Base-by-base conservation (phyloP, 768 basidiomycete species). In the Cystobasidium onofrii region DNA sequence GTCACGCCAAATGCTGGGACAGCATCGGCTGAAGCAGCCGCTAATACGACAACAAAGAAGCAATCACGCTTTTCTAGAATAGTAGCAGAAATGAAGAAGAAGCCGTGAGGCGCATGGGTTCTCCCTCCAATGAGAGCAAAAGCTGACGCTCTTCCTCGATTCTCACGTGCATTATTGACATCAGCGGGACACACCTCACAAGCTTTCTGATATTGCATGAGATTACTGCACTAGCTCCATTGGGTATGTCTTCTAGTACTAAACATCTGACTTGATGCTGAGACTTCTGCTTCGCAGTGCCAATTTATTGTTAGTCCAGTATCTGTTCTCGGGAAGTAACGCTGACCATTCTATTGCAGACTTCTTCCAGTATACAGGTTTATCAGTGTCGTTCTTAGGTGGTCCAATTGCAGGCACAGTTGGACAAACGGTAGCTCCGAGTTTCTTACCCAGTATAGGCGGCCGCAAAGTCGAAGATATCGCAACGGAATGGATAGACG, bases 401-500 rank as follows among this genome's bases (percentile, higher is more conserved):
- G 69, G 69, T 34, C 69, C 69, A 31, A 57, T 71, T 31, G 69
- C 54, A 9, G 69, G 69, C 3, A 71, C 69, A 27, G 54, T 61
- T 1, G 69, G 69, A 31, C 33, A 71, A 18, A 71, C 69, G 10
- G 33, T 60, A 10, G 52, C 61, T 4, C 69, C 69, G n/a, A 27
- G 7, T n/a, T 36, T 71, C 54, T 34, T 71, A 25, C 69, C 69
- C 4, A 23, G 36, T 55, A 46, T 71, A 33, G 69, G 69, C 31
- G 69, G 69, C 15, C 50, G 55, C 17, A 36, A 46, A 17, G 69
- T 71, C 25, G 69, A 71, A 36, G 55, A 29, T 31, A 54, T 71
- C 41, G 34, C 43, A n/a, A 71, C 69, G 13, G 69, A 60, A 60
- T 71, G 69, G 69, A 71, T 71, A n/a, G 69, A 71, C 41, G 43